Evolutionary conservation across 495 filamentous ascomycete genomes (phyloP), one percentile per base, ranked within the genome.

Genomic region (Aspergillus kassunensis): DNA sequence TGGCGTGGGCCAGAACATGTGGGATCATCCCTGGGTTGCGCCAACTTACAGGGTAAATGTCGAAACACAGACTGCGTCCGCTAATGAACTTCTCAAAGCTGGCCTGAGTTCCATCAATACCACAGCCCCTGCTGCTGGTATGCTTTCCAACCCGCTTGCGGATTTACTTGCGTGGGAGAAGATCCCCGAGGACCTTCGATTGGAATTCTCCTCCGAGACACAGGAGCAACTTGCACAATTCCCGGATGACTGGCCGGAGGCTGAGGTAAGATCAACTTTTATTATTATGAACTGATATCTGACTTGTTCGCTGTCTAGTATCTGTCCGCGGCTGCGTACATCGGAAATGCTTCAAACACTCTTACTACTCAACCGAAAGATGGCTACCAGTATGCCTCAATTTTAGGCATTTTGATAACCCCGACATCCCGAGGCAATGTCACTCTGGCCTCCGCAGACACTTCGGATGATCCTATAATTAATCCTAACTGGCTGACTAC

Each of bases 161-260:
- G 79, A 78, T 35, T 75, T 66, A 39, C 44, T 80, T 0, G 75
- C 68, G 0, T 81, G 71, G 49, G 80, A 82, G 53, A 80, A 79
- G 54, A 34, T 72, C 37, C 67, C 72, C n/a, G 5, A 18, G 0
- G 2, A n/a, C 3, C 35, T 56, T 4, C 60, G 67, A 13, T 30
- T 56, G 1, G 37, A 12, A 1, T 56, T 72, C 9, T 67, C 61
- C 10, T 11, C 31, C 0, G 34, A 44, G 37, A 58, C 63, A 12
- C 25, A 60, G 15, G 15, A 43, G 1, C 63, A 62, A 34, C 72
- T 83, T 4, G 52, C 56, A n/a, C 45, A 45, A 35, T 78, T 77
- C 44, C 71, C 80, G 0, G 12, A 51, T 0, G 80, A 84, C 57
- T 85, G 82, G 81, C 82, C 81, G 0, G 79, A 84, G 15, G 53